A percentile compares a stretch with the other conserved stretches of the same genome.
These are phyloP conservation scores for Pleurotus sapidus DNA, from an alignment of 768 basidiomycete species.

Conservation along the genomic window DNA sequence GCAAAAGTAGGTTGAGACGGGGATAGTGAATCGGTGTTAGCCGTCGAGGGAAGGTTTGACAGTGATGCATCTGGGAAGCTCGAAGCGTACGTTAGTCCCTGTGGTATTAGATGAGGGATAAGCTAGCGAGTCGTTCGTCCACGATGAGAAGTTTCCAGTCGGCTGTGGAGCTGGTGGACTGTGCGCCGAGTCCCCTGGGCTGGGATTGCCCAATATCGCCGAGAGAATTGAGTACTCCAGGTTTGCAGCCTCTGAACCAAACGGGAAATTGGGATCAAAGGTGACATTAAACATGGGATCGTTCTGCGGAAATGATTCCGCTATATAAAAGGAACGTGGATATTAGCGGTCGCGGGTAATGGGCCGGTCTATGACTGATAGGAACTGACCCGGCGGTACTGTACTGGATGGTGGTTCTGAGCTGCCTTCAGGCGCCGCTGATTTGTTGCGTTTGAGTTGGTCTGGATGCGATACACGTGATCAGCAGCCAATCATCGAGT, in stretches of 20 bases:
- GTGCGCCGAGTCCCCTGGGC: conserved; percentile 44
- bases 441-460: conserved; percentile 46
- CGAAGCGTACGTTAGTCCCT: conserved; percentile 30
- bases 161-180: conserved; percentile 40
- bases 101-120: conserved; percentile 30
- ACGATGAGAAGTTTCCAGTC: conserved; percentile 30
- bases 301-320: conserved; percentile 49
- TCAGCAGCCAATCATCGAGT: conserved; percentile 18
- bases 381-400: conserved; percentile 31
- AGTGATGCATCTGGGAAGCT: conserved; percentile 37
- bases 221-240: conserved; percentile 94
- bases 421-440: conserved; percentile 36
- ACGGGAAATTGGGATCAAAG: conserved; percentile 63
- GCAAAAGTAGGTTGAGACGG: neutral
- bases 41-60: conserved; percentile 19
- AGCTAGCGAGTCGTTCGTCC: conserved; percentile 34
- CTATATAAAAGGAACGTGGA: conserved; percentile 22
- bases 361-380: neutral
- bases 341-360: conserved; percentile 16
- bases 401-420: conserved; percentile 27
- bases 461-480: conserved; percentile 40
- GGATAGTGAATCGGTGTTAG: neutral
- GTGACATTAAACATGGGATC: conserved; percentile 61
- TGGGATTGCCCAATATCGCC: conserved; percentile 81
- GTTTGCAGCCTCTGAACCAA: conserved; percentile 89